phyloP scores from a whole-genome alignment of 495 filamentous ascomycete species.

The Jackrogersella multiformis region DNA sequence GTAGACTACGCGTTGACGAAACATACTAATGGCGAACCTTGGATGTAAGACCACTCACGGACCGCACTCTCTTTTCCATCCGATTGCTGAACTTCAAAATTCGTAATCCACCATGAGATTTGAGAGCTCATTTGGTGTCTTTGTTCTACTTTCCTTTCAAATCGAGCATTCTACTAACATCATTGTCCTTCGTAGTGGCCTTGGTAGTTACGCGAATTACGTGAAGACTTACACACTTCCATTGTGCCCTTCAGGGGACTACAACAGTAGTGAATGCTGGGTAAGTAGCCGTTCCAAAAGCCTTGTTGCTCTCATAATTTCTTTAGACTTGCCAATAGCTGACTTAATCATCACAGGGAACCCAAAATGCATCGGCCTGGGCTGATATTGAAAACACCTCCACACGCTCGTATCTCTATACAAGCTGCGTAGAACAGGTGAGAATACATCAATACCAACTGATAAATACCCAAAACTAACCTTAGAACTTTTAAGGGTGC shows the following conservation, averaged over 20 bases:
- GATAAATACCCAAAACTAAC: background rate
- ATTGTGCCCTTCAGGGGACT: slow-evolving; percentile 52
- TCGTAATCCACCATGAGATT: background rate
- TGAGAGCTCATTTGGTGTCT: background rate
- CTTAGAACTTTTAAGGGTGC: slow-evolving; percentile 42
- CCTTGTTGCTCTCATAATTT: background rate
- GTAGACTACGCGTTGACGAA: slow-evolving; percentile 54
- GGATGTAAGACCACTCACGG: slow-evolving; percentile 45
- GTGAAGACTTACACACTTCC: slow-evolving; percentile 54
- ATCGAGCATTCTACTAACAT: background rate
- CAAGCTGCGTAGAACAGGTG: slow-evolving; percentile 56
- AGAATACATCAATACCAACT: background rate
- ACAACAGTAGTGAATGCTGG: slow-evolving; percentile 56
- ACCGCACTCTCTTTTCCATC: background rate
- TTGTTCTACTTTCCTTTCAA: background rate
- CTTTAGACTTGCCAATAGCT: background rate
- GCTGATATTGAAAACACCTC: slow-evolving; percentile 49
- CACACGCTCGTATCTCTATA: slow-evolving; percentile 57
- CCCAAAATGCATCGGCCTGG: slow-evolving; percentile 47
- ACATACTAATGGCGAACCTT: slow-evolving; percentile 58
- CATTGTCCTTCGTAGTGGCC: slow-evolving; percentile 24
- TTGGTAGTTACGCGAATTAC: slow-evolving; percentile 60
- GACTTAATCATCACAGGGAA: slow-evolving; percentile 26
- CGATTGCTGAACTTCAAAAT: too few species aligned
- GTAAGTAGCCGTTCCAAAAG: too few species aligned